A percentile compares a stretch with the other conserved stretches of the same genome.
Conservation (phyloP, 306 rosid species). For the Leucaena leucocephala region DNA sequence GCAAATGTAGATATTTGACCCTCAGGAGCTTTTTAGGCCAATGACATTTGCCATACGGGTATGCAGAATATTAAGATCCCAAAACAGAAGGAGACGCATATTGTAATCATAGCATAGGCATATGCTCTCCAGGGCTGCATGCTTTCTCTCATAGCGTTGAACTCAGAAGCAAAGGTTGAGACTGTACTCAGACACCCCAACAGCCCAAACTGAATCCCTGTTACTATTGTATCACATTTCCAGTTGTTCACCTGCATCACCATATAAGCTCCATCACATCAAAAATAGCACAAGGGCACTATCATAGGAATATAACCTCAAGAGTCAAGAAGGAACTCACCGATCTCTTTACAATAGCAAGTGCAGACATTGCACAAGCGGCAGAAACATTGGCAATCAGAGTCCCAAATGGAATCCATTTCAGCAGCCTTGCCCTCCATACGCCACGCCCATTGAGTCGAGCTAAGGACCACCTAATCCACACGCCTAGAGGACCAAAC, state of each 20-base stretch:
- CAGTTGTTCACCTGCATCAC: slow-evolving; percentile 57
- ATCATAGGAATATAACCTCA: neutral
- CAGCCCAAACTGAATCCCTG: slow-evolving; percentile 71
- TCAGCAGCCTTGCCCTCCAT: slow-evolving; percentile 53
- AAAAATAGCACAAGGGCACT: neutral
- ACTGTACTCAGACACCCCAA: slow-evolving; percentile 91
- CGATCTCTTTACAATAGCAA: slow-evolving; percentile 55
- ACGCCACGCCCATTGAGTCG: slow-evolving; percentile 79
- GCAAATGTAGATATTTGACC: neutral
- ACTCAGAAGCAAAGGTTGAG: slow-evolving; percentile 83
- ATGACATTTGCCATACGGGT: slow-evolving; percentile 59
- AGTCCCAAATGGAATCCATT: slow-evolving; percentile 91
- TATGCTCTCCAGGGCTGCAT: slow-evolving; percentile 73
- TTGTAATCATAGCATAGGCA: slow-evolving; percentile 60
- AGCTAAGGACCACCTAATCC: slow-evolving; percentile 94
- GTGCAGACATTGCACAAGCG: slow-evolving; percentile 82
- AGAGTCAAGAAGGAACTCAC: slow-evolving; percentile 41
- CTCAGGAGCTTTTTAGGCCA: neutral
- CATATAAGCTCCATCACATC: neutral
- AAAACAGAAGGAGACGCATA: slow-evolving; percentile 54
- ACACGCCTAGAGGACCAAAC: slow-evolving; percentile 85
- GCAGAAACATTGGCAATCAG: slow-evolving; percentile 83
- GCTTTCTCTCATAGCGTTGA: slow-evolving; percentile 80
- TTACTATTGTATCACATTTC: slow-evolving; percentile 55
- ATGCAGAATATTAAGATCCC: slow-evolving; percentile 70